Conservation (phyloP, 164 flowering plant genomes). For the Dillenia suffruticosa region DNA sequence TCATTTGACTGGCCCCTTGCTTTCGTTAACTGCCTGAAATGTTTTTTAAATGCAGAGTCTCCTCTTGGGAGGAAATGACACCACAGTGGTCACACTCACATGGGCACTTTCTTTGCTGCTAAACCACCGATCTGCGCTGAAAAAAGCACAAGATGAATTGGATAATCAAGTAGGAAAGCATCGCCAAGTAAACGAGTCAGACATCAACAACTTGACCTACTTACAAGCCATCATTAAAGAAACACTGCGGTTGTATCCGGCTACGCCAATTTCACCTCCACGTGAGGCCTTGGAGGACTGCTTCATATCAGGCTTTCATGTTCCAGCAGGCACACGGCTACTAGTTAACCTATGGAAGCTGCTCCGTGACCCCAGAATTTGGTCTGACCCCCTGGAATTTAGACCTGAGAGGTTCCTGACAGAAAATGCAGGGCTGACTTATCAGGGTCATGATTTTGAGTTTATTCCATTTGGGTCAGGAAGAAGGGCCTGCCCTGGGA, state of each 20-base stretch:
- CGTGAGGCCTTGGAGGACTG: slow-evolving; percentile 22
- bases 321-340: slow-evolving; percentile 24
- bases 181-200: slow-evolving; percentile 25
- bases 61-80: slow-evolving; percentile 16
- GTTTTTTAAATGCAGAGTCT: no score
- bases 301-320: slow-evolving; percentile 19
- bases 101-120: slow-evolving; percentile 21
- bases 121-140: slow-evolving; percentile 14
- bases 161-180: slow-evolving; percentile 17
- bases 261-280: slow-evolving; percentile 13
- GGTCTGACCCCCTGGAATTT: slow-evolving; percentile 29
- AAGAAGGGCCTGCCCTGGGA: slow-evolving; percentile 24
- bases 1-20: no score
- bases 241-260: slow-evolving; percentile 17
- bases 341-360: slow-evolving; percentile 32
- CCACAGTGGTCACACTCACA: slow-evolving; percentile 17
- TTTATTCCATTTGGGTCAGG: slow-evolving; percentile 30
- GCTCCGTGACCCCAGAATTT: slow-evolving; percentile 30
- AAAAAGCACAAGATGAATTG: slow-evolving; percentile 23
- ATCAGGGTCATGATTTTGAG: slow-evolving; percentile 18
- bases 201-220: slow-evolving; percentile 20
- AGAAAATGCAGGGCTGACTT: slow-evolving; percentile 6
- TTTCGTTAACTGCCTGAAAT: no score
- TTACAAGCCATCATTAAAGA: slow-evolving; percentile 27
- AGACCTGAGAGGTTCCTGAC: slow-evolving; percentile 32